Percentiles rank a stretch among this genome's conserved stretches.
Conservation (phyloP, 345 rosid genomes). For the Arabis alpina region DNA sequence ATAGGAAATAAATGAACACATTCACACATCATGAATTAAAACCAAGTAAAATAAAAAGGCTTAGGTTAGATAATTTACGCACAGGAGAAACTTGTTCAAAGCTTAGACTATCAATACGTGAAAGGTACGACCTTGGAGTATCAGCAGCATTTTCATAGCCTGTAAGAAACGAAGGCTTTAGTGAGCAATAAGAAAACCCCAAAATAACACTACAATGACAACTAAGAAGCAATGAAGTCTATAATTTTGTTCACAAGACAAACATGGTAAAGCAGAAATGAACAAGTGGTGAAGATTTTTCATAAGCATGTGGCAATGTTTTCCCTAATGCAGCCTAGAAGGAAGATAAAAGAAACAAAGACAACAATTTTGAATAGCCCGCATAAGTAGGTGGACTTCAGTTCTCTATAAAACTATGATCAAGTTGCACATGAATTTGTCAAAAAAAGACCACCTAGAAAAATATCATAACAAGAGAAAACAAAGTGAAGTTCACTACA, state of each 20-base stretch:
- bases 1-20: constrained; percentile 10
- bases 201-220: not conserved
- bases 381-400: constrained; percentile 20
- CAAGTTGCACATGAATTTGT: constrained; percentile 9
- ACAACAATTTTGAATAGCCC: not conserved
- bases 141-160: constrained; percentile 52
- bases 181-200: constrained; percentile 17
- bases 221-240: constrained; percentile 21
- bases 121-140: constrained; percentile 42
- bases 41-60: constrained; percentile 18
- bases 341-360: not conserved
- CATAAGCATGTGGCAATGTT: constrained; percentile 19
- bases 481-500: constrained; percentile 3
- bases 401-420: not conserved
- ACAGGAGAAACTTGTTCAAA: constrained; percentile 51
- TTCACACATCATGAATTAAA: constrained; percentile 13
- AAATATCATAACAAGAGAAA: not conserved
- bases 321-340: constrained; percentile 3
- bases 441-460: constrained; percentile 8
- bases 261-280: constrained; percentile 15
- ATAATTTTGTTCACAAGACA: constrained; percentile 11
- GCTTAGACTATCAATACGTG: constrained; percentile 43
- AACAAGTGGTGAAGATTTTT: not conserved
- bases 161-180: constrained; percentile 32
- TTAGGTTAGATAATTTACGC: constrained; percentile 40